Evolutionary conservation across 768 basidiomycete species (phyloP), one percentile per base, ranked within the genome.

Genomic region (Gelatoporia subvermispora): DNA sequence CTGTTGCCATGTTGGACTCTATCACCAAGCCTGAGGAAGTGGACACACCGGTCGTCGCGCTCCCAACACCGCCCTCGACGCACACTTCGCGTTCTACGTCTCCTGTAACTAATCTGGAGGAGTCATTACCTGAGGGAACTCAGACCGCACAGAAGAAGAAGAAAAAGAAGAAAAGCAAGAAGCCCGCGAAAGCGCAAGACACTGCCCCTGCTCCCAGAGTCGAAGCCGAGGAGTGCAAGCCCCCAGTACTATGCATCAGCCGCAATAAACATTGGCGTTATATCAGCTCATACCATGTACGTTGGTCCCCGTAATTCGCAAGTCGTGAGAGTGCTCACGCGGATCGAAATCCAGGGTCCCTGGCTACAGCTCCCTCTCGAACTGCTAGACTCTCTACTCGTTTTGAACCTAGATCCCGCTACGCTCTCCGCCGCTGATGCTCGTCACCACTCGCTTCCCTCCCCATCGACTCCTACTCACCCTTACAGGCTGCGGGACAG

Each of bases 241-340:
- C 80, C 15, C 75, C 84, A 0, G 80, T 86, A 31, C 76, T 93
- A 3, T 88, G 86, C 64, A 93, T 94, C 58, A 89, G 86, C 68
- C 79, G 92, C 56, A 93, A 93, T 71, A 94, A 94, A 65, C 92
- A 94, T 60, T 93, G 91, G 92, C 81, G 84, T 23, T 93, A 92
- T 60, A 93, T 93, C 68, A 90, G 87, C 67, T 90, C 90, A 20
- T 92, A 88, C 64, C 88, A 91, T 65, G 89, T 90, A 69, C 51
- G 84, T 81, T 41, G 51, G 36, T 38, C 55, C 51, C 37, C 20
- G 48, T 47, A 31, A 49, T 17, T 25, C 35, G 17, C 34, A 28
- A 35, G 23, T 16, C 28, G 23, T 45, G 35, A 18, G 10, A 5
- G 41, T 24, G 15, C 24, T 21, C 22, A 38, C 36, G 10, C 18